A percentile compares a stretch with the other conserved stretches of the same genome.
phyloP scores from a whole-genome alignment of 768 basidiomycete genomes.

The Chiua virens region DNA sequence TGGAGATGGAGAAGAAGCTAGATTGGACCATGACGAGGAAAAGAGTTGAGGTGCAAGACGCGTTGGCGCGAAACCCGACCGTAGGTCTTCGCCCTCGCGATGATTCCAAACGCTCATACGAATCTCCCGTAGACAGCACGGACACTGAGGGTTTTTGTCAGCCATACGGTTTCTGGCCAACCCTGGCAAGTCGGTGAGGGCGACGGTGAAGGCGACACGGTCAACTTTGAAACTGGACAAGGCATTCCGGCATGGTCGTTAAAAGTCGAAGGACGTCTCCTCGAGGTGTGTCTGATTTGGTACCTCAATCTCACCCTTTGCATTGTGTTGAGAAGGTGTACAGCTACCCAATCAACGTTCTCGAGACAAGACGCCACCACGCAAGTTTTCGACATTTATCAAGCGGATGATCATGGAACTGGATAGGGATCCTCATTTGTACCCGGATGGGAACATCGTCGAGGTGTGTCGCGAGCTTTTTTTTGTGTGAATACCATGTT shows the following conservation, averaged over 20 bases:
- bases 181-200: constrained; percentile 69
- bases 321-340: neutral
- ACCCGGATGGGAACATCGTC: constrained; percentile 84
- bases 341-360: constrained; percentile 64
- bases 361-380: too few relatives aligned
- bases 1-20: constrained; percentile 87
- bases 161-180: constrained; percentile 85
- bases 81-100: constrained; percentile 29
- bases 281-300: constrained; percentile 60
- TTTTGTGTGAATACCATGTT: neutral
- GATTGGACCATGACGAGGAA: constrained; percentile 96
- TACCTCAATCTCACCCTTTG: too few relatives aligned
- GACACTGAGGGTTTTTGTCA: constrained; percentile 81
- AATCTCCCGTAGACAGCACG: constrained; percentile 63
- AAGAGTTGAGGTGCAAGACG: constrained; percentile 87
- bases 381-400: constrained; percentile 85
- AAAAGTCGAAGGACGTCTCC: constrained; percentile 48
- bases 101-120: neutral
- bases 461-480: constrained; percentile 50
- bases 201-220: constrained; percentile 35
- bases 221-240: constrained; percentile 78
- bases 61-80: constrained; percentile 69
- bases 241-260: constrained; percentile 33
- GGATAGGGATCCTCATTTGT: constrained; percentile 78
- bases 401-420: constrained; percentile 85